Evolutionary conservation across 805 yeast species (phyloP).

Genomic region (Cephaloascus fragrans): DNA sequence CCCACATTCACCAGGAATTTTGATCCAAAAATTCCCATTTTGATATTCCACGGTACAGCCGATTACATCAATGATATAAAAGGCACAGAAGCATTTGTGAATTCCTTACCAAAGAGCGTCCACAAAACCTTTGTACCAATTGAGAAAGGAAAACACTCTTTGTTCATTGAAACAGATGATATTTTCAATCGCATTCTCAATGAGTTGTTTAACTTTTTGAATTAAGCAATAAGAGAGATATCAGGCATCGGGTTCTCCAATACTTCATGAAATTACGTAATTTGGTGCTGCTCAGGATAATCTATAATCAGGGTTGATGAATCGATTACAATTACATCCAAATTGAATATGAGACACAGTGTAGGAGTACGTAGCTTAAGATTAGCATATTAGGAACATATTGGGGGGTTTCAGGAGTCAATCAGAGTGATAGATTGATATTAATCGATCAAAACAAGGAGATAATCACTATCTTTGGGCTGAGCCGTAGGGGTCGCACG

Average conservation of each 20-base stretch:
- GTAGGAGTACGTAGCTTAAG: neutral
- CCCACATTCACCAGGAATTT: constrained; percentile 23
- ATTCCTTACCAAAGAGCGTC: constrained; percentile 18
- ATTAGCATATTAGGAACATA: neutral
- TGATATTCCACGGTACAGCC: constrained; percentile 52
- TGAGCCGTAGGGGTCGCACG: no score
- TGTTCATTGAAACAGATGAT: constrained; percentile 36
- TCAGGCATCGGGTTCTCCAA: no score
- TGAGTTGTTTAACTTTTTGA: constrained; percentile 30
- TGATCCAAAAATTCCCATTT: constrained; percentile 32
- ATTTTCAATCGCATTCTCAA: constrained; percentile 21
- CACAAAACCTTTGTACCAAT: constrained; percentile 16
- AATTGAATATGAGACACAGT: neutral
- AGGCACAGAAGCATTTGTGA: constrained; percentile 33
- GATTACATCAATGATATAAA: constrained; percentile 51
- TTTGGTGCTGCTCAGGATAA: neutral
- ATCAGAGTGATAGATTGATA: no score
- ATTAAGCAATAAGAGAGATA: no score
- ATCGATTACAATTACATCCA: neutral
- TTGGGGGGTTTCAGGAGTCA: neutral
- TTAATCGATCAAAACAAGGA: no score
- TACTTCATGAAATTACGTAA: no score
- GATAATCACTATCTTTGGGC: no score
- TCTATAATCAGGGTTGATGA: neutral
- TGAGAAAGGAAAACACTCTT: constrained; percentile 28